Evolutionary conservation across 2,329 filamentous ascomycete genomes (phyloP).

Genomic region (Penicillium sp.): DNA sequence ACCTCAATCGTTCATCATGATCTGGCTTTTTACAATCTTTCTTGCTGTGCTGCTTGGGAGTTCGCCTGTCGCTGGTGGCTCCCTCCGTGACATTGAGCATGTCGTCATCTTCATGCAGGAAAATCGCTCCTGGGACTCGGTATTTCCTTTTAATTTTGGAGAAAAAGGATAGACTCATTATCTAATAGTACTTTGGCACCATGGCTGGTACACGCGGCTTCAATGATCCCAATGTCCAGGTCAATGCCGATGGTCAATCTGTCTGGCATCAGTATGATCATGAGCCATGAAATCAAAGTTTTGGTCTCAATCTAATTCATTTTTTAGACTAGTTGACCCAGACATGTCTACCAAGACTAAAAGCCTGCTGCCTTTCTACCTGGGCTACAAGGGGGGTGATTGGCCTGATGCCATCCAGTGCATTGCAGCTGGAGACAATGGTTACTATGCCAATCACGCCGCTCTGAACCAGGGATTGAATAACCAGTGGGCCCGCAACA

Average conservation of each 20-base stretch:
- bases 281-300: not conserved
- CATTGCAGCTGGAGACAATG: constrained; percentile 49
- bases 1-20: constrained; percentile 10
- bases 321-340: constrained; percentile 34
- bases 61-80: constrained; percentile 30
- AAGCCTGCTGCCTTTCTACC: constrained; percentile 49
- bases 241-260: constrained; percentile 42
- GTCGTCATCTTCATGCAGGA: constrained; percentile 56
- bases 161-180: not conserved
- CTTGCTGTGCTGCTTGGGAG: constrained; percentile 17
- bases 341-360: constrained; percentile 40
- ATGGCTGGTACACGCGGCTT: constrained; percentile 54
- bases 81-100: constrained; percentile 51
- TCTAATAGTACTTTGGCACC: constrained; percentile 50
- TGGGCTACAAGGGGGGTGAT: constrained; percentile 51
- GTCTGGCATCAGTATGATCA: constrained; percentile 48
- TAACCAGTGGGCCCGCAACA: constrained; percentile 50
- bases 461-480: constrained; percentile 49
- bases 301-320: not conserved
- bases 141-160: constrained; percentile 12
- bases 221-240: constrained; percentile 51
- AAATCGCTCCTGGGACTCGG: constrained; percentile 40
- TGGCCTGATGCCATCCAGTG: constrained; percentile 51
- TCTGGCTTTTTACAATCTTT: constrained; percentile 9
- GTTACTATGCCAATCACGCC: constrained; percentile 49